Base-by-base conservation (phyloP, 1,284 basidiomycete genomes). In the Cryptococcus wingfieldii region DNA sequence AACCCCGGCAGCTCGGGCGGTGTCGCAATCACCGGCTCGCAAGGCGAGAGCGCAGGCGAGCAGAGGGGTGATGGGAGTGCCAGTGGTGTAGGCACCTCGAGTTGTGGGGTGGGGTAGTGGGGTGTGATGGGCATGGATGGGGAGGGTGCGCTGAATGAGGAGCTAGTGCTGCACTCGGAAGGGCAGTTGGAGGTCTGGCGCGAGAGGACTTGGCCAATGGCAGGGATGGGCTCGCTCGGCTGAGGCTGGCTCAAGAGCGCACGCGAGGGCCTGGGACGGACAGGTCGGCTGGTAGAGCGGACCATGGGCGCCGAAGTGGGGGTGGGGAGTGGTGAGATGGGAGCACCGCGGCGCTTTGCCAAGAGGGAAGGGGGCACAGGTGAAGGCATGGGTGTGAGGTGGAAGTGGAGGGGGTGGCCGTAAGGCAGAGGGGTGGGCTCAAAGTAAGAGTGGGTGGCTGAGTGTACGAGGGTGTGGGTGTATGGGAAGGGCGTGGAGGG, bases 321-420 rank as follows among this genome's bases (percentile, higher is more conserved):
- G 39, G 52, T 13, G 10, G 38, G 14, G 3, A 34, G n/a, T 25
- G 18, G 18, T 48, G 45, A 37, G 18, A 23, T 46, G 23, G 55
- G 55, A 12, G 64, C 59, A 18, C 54, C 31, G 31, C 31, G 53
- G 28, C 67, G 63, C 53, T 66, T 59, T 28, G 31, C 31, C 10
- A 70, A 61, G 7, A 72, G 63, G 9, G 65, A 67, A 2, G 69
- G 70, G 1, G 70, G 70, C 5, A 65, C 67, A 6, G 60, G 69
- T 10, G 53, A 44, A 1, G 64, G 60, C 34, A 71, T 37, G n/a
- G 58, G 48, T 18, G 66, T 59, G 25, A 70, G 53, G 38, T 56
- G 53, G 60, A 71, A 72, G 62, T 72, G 69, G 23, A 72, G 60
- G 1, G 70, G 66, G 42, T 62, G 62, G 13, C 65, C 41, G 38